Evolutionary conservation across 2,329 filamentous ascomycete species (phyloP).

Genomic region (Aspergillus ochraceoroseus): DNA sequence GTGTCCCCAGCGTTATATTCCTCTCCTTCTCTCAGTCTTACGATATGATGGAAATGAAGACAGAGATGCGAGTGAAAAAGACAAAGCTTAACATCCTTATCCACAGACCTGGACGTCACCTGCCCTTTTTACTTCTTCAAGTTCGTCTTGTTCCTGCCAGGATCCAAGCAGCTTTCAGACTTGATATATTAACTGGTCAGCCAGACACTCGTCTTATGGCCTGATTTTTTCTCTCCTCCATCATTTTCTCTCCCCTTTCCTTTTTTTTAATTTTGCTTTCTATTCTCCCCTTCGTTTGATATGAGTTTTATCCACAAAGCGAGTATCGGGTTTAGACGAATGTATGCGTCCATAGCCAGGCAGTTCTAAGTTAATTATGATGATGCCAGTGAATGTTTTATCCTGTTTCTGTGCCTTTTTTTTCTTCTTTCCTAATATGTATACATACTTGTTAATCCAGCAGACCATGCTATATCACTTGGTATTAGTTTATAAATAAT

Average conservation of each 20-base stretch:
- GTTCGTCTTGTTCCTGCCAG: background rate
- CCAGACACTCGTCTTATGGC: background rate
- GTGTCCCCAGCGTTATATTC: slow-evolving; percentile 11
- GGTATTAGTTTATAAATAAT: no score
- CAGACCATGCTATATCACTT: background rate
- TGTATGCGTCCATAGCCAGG: slow-evolving; percentile 16
- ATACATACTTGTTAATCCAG: background rate
- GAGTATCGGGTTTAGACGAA: slow-evolving; percentile 17
- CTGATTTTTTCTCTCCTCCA: background rate
- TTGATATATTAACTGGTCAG: slow-evolving; percentile 1
- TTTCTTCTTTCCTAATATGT: slow-evolving; percentile 6
- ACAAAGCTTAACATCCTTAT: background rate
- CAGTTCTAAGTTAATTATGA: slow-evolving; percentile 18
- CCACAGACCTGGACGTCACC: background rate
- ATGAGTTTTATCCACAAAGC: slow-evolving; percentile 10
- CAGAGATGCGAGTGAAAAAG: slow-evolving; percentile 8
- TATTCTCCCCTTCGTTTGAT: slow-evolving; percentile 1
- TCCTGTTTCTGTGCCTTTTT: slow-evolving; percentile 12
- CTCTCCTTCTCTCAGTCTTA: slow-evolving; percentile 16
- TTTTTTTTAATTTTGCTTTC: slow-evolving; percentile 4
- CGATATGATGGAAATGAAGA: slow-evolving; percentile 19
- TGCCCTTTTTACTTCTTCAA: background rate
- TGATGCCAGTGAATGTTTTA: slow-evolving; percentile 12
- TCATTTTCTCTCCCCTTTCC: slow-evolving; percentile 10
- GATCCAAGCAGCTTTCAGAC: background rate